Evolutionary conservation across 345 rosid genomes (phyloP), one percentile per base, ranked within the genome.

Genomic region (Moringa oleifera): DNA sequence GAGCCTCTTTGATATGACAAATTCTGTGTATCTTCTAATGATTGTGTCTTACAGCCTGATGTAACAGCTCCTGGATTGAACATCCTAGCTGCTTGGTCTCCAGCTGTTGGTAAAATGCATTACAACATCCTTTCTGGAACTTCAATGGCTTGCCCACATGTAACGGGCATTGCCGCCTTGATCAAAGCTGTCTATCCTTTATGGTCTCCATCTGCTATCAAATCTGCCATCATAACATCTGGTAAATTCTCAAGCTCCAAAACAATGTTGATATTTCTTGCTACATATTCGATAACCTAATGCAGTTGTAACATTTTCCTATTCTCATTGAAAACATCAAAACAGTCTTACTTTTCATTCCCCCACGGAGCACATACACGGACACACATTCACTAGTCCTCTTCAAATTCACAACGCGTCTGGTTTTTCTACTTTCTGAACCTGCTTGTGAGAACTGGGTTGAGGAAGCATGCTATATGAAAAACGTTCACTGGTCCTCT

Each of bases 181-280:
- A 62, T 78, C 57, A 78, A 78, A 55, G 56, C 77, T 17, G 49
- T 70, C 51, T 77, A 53, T 65, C 73, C 80, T 22, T 57, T 54
- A 20, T 81, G 79, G 85, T 73, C 82, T 11, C 69, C 88, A 20
- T 70, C 94, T 12, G 85, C 88, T 8, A 53, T 84, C 58, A 82
- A 79, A 79, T 87, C 94, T 21, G 90, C 90, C 22, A 87, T 82
- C 78, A 84, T 87, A 88, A 87, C 94, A 20, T 82, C 90, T 0
- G 88, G 90, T 87, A 80, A 47, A 51, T 55, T 51, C 20, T 50
- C n/a, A 17, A 0, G 19, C 23, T 46, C 10, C 7, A 58, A 18
- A 62, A n/a, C 49, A 10, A 41, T 41, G 47, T 41, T 15, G 12
- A 41, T 41, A 41, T 5, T 41, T 41, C 47, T 41, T 41, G 16